Evolutionary conservation across 2,329 filamentous ascomycete species (phyloP).

Genomic region (Trichoderma gracile): DNA sequence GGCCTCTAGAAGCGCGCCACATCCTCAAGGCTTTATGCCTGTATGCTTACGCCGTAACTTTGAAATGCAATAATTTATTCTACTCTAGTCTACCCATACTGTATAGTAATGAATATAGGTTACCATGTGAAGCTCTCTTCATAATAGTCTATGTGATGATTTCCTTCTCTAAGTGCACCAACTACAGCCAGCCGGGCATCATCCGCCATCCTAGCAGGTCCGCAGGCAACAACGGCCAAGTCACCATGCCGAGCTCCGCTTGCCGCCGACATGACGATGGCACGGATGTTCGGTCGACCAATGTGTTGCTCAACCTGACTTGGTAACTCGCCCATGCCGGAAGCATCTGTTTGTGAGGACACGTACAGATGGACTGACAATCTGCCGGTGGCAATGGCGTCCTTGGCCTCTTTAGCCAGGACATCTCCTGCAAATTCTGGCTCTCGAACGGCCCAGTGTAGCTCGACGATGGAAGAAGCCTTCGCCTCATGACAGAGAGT

Average conservation of each 20-base stretch:
- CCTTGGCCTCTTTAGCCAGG: slow-evolving; percentile 38
- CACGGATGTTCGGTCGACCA: slow-evolving; percentile 40
- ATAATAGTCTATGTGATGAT: slow-evolving; percentile 43
- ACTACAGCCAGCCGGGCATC: slow-evolving; percentile 43
- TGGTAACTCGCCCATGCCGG: slow-evolving; percentile 26
- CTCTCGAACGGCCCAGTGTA: slow-evolving; percentile 50
- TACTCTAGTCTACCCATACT: neutral
- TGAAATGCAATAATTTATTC: neutral
- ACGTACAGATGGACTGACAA: slow-evolving; percentile 43
- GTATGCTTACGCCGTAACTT: too few relatives aligned
- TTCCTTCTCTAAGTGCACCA: slow-evolving; percentile 33
- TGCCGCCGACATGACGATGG: slow-evolving; percentile 37
- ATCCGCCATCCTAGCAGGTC: slow-evolving; percentile 48
- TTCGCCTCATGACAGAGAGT: slow-evolving; percentile 30
- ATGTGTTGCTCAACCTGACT: slow-evolving; percentile 27
- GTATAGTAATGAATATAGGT: too few relatives aligned
- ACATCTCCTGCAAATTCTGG: slow-evolving; percentile 41
- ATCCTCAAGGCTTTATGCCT: too few relatives aligned
- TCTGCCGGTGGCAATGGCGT: slow-evolving; percentile 34
- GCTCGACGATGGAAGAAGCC: slow-evolving; percentile 33
- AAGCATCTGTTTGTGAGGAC: slow-evolving; percentile 23
- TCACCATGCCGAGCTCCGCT: slow-evolving; percentile 31
- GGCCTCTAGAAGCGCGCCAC: too few relatives aligned
- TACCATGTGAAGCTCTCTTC: slow-evolving; percentile 49
- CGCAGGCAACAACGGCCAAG: slow-evolving; percentile 48